phyloP scores from a whole-genome alignment of 768 basidiomycete species.

The Pisolithus marmoratus region DNA sequence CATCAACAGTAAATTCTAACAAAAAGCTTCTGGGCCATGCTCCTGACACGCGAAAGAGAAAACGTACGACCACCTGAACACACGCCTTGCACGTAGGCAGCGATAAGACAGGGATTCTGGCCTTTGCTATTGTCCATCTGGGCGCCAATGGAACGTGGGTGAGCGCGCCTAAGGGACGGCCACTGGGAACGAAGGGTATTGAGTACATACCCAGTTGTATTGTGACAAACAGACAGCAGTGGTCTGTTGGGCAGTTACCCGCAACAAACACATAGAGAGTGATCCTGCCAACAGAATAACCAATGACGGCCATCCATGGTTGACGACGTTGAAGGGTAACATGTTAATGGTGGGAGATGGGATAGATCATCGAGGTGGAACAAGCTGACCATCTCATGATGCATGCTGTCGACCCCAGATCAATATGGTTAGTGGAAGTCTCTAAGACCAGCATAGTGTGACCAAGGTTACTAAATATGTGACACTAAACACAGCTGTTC shows the following conservation, averaged over 20 bases:
- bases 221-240: slow-evolving; percentile 13
- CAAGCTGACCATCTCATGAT: too few species aligned
- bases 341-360: slow-evolving; percentile 6
- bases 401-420: too few species aligned
- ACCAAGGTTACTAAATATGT: too few species aligned
- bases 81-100: slow-evolving; percentile 37
- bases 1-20: slow-evolving; percentile 33
- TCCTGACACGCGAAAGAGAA: background rate
- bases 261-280: slow-evolving; percentile 9
- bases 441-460: too few species aligned
- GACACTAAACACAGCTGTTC: too few species aligned
- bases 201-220: slow-evolving; percentile 24
- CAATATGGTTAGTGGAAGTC: too few species aligned
- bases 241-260: slow-evolving; percentile 18
- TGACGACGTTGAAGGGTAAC: slow-evolving; percentile 2
- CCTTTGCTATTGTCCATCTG: slow-evolving; percentile 38
- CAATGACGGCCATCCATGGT: slow-evolving; percentile 9
- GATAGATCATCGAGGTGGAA: too few species aligned
- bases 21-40: slow-evolving; percentile 7
- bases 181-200: background rate
- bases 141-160: background rate
- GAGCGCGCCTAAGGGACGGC: background rate
- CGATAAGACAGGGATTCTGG: slow-evolving; percentile 43
- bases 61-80: slow-evolving; percentile 39
- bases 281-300: slow-evolving; percentile 11